Evolutionary conservation across 371 early-diverging fungal species (phyloP), one percentile per base, ranked within the genome.

Genomic region (Paramicrosporidium saccamoebae): DNA sequence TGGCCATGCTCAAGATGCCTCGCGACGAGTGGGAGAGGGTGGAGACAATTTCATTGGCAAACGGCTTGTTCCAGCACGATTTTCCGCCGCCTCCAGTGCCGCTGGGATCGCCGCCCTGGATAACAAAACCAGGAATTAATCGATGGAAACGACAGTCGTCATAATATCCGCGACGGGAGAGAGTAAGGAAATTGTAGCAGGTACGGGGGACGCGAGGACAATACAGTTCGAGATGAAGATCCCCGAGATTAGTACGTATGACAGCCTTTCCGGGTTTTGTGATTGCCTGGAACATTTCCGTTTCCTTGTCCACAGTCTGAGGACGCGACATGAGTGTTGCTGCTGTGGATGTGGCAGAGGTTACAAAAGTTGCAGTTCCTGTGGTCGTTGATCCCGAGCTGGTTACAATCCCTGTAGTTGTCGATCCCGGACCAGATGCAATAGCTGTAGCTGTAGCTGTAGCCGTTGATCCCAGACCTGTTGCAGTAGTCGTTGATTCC

Each of bases 31-130:
- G 84, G 14, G 74, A 53, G 24, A 88, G 40, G 4, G 86, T 58
- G 0, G 78, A 65, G 38, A 86, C 84, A 33, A 71, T 69, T 35
- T 88, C 90, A 27, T 75, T 66, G 3, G 48, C 56, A 47, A 88
- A 79, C n/a, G 55, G 68, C 26, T 50, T 39, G 6, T 64, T 75
- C 29, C 67, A 78, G 12, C 68, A 50, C 6, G 77, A 74, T 29
- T 75, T 78, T 4, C 90, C 90, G 23, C 90, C 86, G 22, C 46
- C 35, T 1, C 75, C 69, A 2, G 68, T 68, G 0, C 68, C 72
- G 12, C n/a, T 72, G 2, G 95, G 81, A 44, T 95, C 97, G 23
- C 97, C 97, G 10, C 84, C 82, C 39, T 97, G 97, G 2, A 90
- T 57, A 36, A 84, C 69, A 29, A 84, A 84, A 17, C 49, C 53